Base-by-base conservation (phyloP, 768 basidiomycete species). In the Candolleomyces aberdarensis region DNA sequence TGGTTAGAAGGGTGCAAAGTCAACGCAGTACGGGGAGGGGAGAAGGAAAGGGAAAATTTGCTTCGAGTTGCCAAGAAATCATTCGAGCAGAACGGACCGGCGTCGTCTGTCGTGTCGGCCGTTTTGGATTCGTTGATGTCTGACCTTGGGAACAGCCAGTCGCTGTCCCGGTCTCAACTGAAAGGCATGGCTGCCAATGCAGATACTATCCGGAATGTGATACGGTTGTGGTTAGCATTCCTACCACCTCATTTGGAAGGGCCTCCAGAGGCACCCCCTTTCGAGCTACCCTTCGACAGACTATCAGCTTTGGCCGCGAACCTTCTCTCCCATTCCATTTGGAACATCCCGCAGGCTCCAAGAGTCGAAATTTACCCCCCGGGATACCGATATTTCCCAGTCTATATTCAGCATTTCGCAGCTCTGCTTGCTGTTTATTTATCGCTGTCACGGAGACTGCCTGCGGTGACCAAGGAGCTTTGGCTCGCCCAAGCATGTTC, bases 1-100 rank as follows among this genome's bases (percentile, higher is more conserved):
- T 96, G 91, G 89, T 68, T 92, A 3, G 89, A 92, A 65, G 94
- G 96, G 1, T 80, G 83, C 8, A 81, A 78, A 56, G 78, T 94
- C 19, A 97, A 98, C 66, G 81, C 83, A 0, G 70, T 86, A 13
- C 82, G 77, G 65, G 81, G 80, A 3, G 94, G 94, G 5, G 84
- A 87, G 62, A 71, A 70, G 14, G 92, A 94, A 69, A 82, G 86
- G 57, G 68, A 62, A 13, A 75, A 75, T 11, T 72, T 74, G 17
- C 55, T 85, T 9, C 67, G 69, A 3, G 58, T 65, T 6, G 50
- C 85, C 1, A 39, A 15, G 36, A 15, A 9, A 17, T 22, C 36
- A 7, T 56, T 56, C 20, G 39, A 56, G 20, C 32, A 40, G 14
- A 10, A 14, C 73, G 69, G 62, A 57, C 63, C 0, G 76, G 75